phyloP scores from a whole-genome alignment of 176 grass and related monocot species.

The Panicum miliaceum region DNA sequence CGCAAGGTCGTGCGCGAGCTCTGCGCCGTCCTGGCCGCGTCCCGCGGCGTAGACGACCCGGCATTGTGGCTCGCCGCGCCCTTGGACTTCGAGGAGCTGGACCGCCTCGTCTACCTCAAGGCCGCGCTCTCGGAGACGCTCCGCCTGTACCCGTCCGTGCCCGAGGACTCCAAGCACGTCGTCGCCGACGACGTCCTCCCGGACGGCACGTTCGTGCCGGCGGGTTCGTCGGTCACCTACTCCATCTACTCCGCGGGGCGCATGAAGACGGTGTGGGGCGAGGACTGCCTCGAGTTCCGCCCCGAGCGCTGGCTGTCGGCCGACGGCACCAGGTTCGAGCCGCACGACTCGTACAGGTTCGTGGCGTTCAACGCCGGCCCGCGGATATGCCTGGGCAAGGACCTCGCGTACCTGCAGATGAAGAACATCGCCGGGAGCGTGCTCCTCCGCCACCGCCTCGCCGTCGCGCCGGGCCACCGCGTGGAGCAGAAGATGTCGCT shows the following conservation, averaged over 20 bases:
- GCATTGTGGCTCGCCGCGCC: constrained; percentile 64
- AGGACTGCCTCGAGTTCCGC: constrained; percentile 89
- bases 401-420: constrained; percentile 98
- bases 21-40: constrained; percentile 60
- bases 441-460: constrained; percentile 78
- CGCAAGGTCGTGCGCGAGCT: constrained; percentile 63
- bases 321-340: constrained; percentile 74
- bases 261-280: constrained; percentile 89
- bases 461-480: constrained; percentile 74
- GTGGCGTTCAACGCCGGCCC: constrained; percentile 97
- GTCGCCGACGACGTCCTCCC: constrained; percentile 83
- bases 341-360: constrained; percentile 81
- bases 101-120: constrained; percentile 91
- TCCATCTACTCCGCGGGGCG: constrained; percentile 94
- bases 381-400: constrained; percentile 91
- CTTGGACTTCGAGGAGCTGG: constrained; percentile 81
- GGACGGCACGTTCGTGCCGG: constrained; percentile 84
- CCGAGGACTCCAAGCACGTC: constrained; percentile 96
- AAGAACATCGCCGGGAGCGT: constrained; percentile 88
- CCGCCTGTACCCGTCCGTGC: constrained; percentile 91
- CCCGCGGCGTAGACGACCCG: constrained; percentile 60
- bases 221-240: constrained; percentile 86
- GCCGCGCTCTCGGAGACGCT: constrained; percentile 88
- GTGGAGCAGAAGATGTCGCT: constrained; percentile 99
- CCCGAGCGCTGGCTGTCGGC: constrained; percentile 85